phyloP scores from a whole-genome alignment of 1,139 yeast species.

The Saccharomyces hybrid region DNA sequence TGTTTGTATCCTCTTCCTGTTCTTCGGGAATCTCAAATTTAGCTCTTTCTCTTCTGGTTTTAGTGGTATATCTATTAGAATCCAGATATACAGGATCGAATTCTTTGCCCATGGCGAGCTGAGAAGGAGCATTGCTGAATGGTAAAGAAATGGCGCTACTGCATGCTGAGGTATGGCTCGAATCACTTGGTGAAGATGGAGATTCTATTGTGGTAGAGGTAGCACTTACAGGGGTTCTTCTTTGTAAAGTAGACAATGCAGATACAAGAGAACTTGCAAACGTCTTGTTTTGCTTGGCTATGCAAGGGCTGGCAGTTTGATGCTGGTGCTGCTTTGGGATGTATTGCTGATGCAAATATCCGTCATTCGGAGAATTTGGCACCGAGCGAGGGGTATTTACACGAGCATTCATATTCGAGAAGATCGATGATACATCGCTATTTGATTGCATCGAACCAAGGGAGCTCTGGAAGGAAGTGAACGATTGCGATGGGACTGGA shows the following conservation, averaged over 20 bases:
- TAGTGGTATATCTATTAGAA: slow-evolving; percentile 3
- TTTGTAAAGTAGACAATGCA: slow-evolving; percentile 1
- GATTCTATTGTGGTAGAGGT: background rate
- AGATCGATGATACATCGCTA: background rate
- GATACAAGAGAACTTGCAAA: background rate
- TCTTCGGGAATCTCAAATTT: slow-evolving; percentile 12
- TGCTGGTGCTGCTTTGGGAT: background rate
- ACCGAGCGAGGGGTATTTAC: background rate
- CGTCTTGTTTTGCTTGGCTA: background rate
- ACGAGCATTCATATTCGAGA: background rate
- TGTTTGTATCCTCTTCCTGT: slow-evolving; percentile 7
- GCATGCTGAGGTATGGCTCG: background rate
- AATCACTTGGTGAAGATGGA: background rate
- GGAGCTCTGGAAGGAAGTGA: background rate
- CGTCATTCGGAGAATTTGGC: background rate
- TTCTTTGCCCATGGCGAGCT: background rate
- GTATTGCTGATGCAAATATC: background rate
- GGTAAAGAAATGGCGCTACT: background rate
- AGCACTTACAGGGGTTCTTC: background rate
- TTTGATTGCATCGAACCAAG: background rate
- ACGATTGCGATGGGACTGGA: background rate
- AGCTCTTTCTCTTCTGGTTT: slow-evolving; percentile 9
- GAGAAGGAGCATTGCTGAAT: background rate
- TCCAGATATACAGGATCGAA: background rate
- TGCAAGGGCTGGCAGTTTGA: background rate